Evolutionary conservation across 495 filamentous ascomycete genomes (phyloP).

Genomic region (Penicillium pancosmium): DNA sequence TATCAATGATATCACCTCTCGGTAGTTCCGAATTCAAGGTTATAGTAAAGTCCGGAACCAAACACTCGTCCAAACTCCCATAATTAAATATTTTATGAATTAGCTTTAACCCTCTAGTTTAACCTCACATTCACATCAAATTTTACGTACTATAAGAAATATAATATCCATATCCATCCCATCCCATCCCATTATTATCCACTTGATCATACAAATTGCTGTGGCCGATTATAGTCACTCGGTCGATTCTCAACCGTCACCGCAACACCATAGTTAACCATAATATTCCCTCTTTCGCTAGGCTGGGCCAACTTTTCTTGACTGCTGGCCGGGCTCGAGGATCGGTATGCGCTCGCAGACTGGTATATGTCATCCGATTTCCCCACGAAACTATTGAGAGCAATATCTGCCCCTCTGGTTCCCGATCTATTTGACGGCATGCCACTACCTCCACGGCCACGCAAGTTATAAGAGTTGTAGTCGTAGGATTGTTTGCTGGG

Average conservation of each 20-base stretch:
- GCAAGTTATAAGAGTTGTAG: slow-evolving; percentile 19
- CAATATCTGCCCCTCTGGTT: slow-evolving; percentile 10
- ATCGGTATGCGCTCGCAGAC: slow-evolving; percentile 15
- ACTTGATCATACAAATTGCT: background rate
- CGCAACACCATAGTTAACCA: slow-evolving; percentile 15
- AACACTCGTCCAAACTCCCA: too few species aligned
- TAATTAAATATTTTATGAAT: too few species aligned
- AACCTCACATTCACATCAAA: too few species aligned
- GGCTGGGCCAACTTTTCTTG: slow-evolving; percentile 17
- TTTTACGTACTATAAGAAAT: too few species aligned
- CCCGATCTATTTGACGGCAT: slow-evolving; percentile 13
- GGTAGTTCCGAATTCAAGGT: too few species aligned
- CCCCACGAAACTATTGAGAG: slow-evolving; percentile 3
- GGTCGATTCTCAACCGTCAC: slow-evolving; percentile 10
- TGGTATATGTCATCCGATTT: slow-evolving; percentile 3
- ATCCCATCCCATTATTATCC: too few species aligned
- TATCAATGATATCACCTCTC: too few species aligned
- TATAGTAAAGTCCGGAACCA: too few species aligned
- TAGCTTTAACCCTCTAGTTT: too few species aligned
- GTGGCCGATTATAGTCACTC: slow-evolving; percentile 6
- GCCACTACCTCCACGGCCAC: slow-evolving; percentile 5
- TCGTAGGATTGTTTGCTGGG: slow-evolving; percentile 14
- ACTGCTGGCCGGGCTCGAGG: slow-evolving; percentile 17
- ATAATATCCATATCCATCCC: too few species aligned
- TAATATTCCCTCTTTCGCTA: slow-evolving; percentile 8